These are phyloP conservation scores for Spergularia bocconei DNA, from an alignment of 148 eudicot genomes.

Conservation along the genomic window DNA sequence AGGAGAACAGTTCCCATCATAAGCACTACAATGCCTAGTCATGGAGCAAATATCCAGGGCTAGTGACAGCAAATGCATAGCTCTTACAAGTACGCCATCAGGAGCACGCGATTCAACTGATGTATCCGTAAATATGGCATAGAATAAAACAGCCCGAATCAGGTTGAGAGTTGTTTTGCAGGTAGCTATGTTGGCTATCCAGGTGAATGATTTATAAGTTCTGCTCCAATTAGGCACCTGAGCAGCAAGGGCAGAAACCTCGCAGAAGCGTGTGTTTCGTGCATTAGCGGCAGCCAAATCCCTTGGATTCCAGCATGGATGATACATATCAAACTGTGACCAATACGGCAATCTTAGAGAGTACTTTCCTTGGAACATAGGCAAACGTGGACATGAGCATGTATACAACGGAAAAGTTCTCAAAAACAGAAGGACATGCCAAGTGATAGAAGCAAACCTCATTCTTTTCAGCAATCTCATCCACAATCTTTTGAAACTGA, in stretches of 20 bases:
- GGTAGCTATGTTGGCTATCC: slow-evolving; percentile 74
- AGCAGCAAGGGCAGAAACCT: slow-evolving; percentile 65
- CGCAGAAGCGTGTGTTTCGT: slow-evolving; percentile 74
- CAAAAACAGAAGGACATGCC: too few relatives aligned
- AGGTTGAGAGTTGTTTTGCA: slow-evolving; percentile 64
- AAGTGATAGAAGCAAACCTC: slow-evolving; percentile 47
- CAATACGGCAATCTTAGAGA: slow-evolving; percentile 63
- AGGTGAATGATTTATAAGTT: slow-evolving; percentile 64
- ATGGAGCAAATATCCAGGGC: slow-evolving; percentile 64
- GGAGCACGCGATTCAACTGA: slow-evolving; percentile 71
- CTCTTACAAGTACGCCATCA: slow-evolving; percentile 70
- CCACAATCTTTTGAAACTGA: slow-evolving; percentile 68
- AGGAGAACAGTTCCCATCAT: too few relatives aligned
- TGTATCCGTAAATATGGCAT: slow-evolving; percentile 57
- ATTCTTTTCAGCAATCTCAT: slow-evolving; percentile 73
- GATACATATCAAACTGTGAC: slow-evolving; percentile 91
- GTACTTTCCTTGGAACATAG: slow-evolving; percentile 67
- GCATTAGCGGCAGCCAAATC: slow-evolving; percentile 91
- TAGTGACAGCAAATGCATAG: slow-evolving; percentile 80
- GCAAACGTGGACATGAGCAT: slow-evolving; percentile 1
- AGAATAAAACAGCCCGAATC: slow-evolving; percentile 70
- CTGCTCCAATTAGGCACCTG: slow-evolving; percentile 89
- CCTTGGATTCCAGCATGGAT: slow-evolving; percentile 86
- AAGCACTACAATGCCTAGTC: slow-evolving; percentile 36
- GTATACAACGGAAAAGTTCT: too few relatives aligned